Conservation (phyloP, 2,329 filamentous ascomycete species). For the Fusarium sp. region DNA sequence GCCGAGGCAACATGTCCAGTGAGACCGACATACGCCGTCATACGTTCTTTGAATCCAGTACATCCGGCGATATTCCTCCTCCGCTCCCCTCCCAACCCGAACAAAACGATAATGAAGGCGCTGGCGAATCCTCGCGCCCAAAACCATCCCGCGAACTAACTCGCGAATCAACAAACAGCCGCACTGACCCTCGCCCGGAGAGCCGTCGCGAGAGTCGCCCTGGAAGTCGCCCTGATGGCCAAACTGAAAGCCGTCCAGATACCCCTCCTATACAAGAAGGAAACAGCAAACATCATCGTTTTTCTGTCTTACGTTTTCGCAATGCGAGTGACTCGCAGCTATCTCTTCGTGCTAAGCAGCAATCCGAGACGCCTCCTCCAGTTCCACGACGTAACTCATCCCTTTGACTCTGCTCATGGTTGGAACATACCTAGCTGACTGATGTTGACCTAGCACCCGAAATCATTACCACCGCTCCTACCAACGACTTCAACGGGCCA, state of each 20-base stretch:
- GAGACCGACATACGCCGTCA: constrained; percentile 72
- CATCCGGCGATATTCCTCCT: constrained; percentile 49
- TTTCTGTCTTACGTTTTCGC: constrained; percentile 84
- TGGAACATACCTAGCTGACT: constrained; percentile 32
- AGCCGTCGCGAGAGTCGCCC: constrained; percentile 29
- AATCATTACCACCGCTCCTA: constrained; percentile 95
- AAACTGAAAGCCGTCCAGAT: constrained; percentile 55
- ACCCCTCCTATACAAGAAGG: constrained; percentile 70
- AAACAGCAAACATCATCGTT: constrained; percentile 70
- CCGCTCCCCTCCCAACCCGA: constrained; percentile 44
- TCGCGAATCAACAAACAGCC: constrained; percentile 30
- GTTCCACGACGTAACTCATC: constrained; percentile 69
- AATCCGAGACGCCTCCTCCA: constrained; percentile 70
- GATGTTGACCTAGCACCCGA: constrained; percentile 66
- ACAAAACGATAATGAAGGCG: constrained; percentile 37
- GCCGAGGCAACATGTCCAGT: constrained; percentile 72
- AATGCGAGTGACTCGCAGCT: constrained; percentile 95
- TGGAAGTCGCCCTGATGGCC: constrained; percentile 22
- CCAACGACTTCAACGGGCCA: constrained; percentile 70
- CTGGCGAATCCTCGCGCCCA: constrained; percentile 38
- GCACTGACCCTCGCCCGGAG: constrained; percentile 16
- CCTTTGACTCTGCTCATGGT: constrained; percentile 16
- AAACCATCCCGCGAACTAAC: constrained; percentile 48
- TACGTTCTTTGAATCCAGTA: constrained; percentile 56
- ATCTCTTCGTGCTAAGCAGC: constrained; percentile 80